Evolutionary conservation across 75 land plant genomes (phyloP).

Genomic region (Picea sitchensis): DNA sequence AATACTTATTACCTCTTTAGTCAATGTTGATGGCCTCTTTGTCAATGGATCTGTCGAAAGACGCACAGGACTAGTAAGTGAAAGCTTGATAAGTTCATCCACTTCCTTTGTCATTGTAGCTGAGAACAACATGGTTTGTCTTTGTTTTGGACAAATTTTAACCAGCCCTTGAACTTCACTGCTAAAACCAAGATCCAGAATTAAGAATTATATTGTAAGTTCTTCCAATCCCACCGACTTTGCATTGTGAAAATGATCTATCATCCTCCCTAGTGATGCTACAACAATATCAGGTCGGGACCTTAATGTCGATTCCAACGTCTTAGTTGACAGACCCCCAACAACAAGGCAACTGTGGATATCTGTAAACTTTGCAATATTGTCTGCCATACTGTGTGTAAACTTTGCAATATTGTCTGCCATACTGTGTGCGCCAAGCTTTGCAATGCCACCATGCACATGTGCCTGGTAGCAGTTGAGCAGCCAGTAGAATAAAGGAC

Average conservation of each 20-base stretch:
- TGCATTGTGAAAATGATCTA: constrained; percentile 90
- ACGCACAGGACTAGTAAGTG: constrained; percentile 74
- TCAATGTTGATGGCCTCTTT: constrained; percentile 70
- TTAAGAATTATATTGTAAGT: constrained; percentile 92
- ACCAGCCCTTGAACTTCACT: constrained; percentile 89
- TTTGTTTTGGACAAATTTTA: constrained; percentile 73
- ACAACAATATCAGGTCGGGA: constrained; percentile 15
- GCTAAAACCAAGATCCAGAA: constrained; percentile 86
- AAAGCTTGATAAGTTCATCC: constrained; percentile 76
- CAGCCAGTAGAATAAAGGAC: too few species aligned
- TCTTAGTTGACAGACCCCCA: too few species aligned
- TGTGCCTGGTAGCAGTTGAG: too few species aligned
- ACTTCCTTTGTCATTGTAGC: constrained; percentile 98
- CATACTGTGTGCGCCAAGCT: too few species aligned
- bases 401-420: too few species aligned
- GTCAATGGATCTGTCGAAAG: constrained; percentile 90
- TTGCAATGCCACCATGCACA: too few species aligned
- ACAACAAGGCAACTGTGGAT: too few species aligned
- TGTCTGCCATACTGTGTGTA: too few species aligned
- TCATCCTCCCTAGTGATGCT: constrained; percentile 94
- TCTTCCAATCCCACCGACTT: constrained; percentile 93
- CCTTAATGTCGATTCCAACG: too few species aligned
- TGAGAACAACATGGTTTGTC: constrained; percentile 94
- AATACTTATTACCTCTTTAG: constrained; percentile 88
- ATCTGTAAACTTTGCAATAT: too few species aligned